These are phyloP conservation scores for Dendrobium huoshanense DNA, from an alignment of 106 monocot species.

Conservation along the genomic window DNA sequence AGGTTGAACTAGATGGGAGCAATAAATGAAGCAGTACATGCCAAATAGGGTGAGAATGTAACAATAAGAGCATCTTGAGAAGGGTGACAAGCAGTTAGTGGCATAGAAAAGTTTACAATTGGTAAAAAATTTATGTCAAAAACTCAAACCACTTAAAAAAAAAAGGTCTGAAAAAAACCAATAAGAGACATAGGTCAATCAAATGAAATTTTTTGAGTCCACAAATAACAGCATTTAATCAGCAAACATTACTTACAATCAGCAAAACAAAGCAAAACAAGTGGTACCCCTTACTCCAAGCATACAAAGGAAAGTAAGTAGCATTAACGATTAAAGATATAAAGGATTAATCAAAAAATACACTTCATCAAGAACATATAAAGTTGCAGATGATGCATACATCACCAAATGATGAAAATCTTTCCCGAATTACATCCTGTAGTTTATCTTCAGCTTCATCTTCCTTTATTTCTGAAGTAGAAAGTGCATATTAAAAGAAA, in stretches of 20 bases:
- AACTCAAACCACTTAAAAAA: constrained; percentile 1
- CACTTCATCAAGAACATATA: background rate
- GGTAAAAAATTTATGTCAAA: background rate
- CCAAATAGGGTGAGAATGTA: too few species aligned
- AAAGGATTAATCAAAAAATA: background rate
- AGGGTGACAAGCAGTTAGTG: too few species aligned
- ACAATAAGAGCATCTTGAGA: too few species aligned
- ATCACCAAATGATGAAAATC: constrained; percentile 87
- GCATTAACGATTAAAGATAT: background rate
- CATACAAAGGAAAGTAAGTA: background rate
- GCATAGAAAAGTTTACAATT: background rate
- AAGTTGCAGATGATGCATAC: constrained; percentile 25
- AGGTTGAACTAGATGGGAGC: too few species aligned
- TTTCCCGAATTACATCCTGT: constrained; percentile 87
- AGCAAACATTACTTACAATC: background rate
- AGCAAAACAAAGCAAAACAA: background rate
- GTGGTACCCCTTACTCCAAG: background rate
- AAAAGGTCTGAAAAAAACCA: background rate
- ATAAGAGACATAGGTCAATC: background rate
- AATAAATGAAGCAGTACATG: too few species aligned
- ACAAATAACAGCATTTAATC: background rate
- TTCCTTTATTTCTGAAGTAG: constrained; percentile 69
- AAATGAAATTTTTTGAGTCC: background rate
- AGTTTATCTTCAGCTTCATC: constrained; percentile 91
- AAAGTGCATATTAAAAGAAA: background rate